A percentile compares a stretch with the other conserved stretches of the same genome.
Evolutionary conservation across 2,329 filamentous ascomycete genomes (phyloP).

Genomic region (Colletotrichum trifolii): DNA sequence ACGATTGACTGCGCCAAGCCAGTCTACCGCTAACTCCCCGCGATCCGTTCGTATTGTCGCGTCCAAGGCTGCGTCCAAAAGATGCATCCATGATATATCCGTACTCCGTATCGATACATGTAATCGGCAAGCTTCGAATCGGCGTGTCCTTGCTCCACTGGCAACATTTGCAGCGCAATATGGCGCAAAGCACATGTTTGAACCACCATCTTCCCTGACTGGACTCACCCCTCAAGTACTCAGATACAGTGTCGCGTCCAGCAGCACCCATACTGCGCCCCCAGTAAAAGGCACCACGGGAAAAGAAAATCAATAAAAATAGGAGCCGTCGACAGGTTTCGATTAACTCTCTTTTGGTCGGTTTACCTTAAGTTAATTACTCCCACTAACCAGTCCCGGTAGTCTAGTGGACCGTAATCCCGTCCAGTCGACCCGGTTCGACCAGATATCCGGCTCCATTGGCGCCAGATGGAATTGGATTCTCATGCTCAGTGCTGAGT

Average conservation of each 20-base stretch:
- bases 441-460: conserved; percentile 6
- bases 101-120: too few species aligned
- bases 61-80: too few species aligned
- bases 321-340: conserved; percentile 19
- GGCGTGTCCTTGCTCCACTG: too few species aligned
- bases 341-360: conserved; percentile 31
- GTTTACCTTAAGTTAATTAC: conserved; percentile 23
- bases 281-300: not conserved
- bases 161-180: too few species aligned
- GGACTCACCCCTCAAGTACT: not conserved
- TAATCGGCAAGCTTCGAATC: too few species aligned
- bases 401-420: not conserved
- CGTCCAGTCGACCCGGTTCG: conserved; percentile 17
- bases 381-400: conserved; percentile 8
- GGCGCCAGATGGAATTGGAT: conserved; percentile 8
- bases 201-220: not conserved
- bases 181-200: too few species aligned
- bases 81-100: too few species aligned
- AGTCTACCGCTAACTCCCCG: too few species aligned
- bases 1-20: not conserved
- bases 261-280: not conserved
- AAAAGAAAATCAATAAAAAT: conserved; percentile 25
- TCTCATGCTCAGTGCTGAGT: not conserved
- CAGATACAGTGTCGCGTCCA: not conserved
- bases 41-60: too few species aligned